Evolutionary conservation across 2,329 filamentous ascomycete species (phyloP).

Genomic region (Ophiostoma tasmaniense): DNA sequence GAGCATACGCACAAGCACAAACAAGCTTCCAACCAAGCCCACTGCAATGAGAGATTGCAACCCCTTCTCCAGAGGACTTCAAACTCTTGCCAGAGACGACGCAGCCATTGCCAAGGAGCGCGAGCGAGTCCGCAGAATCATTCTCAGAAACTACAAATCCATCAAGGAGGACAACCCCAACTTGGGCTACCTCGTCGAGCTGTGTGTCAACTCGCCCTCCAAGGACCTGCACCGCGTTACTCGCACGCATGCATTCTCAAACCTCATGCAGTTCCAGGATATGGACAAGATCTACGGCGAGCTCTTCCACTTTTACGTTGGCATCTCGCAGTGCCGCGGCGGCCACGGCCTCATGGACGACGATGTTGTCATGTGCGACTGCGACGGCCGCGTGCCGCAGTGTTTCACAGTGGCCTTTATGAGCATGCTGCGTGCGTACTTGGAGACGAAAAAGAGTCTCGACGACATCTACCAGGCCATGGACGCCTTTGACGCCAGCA

Average conservation of each 20-base stretch:
- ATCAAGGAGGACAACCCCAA: background rate
- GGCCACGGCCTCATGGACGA: background rate
- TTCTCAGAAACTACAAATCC: background rate
- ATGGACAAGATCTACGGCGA: constrained; percentile 15
- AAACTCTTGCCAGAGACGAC: background rate
- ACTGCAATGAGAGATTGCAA: background rate
- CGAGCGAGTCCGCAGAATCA: background rate
- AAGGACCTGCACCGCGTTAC: background rate
- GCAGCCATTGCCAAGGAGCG: background rate
- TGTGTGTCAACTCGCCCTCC: constrained; percentile 6
- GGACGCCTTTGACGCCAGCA: background rate
- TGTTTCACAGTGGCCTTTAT: constrained; percentile 14
- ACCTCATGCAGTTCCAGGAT: constrained; percentile 11
- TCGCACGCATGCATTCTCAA: background rate
- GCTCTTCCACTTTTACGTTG: constrained; percentile 12
- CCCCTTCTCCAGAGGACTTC: background rate
- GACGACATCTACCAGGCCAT: background rate
- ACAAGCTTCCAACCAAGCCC: background rate
- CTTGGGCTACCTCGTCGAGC: background rate
- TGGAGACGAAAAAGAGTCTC: background rate
- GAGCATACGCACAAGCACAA: too few relatives aligned
- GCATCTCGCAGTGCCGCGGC: constrained; percentile 4
- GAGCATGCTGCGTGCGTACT: constrained; percentile 1
- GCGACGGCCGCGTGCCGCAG: constrained; percentile 14
- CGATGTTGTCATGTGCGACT: constrained; percentile 20